Base-by-base conservation (phyloP, 2,329 filamentous ascomycete genomes). In the Orbilia oligospora region DNA sequence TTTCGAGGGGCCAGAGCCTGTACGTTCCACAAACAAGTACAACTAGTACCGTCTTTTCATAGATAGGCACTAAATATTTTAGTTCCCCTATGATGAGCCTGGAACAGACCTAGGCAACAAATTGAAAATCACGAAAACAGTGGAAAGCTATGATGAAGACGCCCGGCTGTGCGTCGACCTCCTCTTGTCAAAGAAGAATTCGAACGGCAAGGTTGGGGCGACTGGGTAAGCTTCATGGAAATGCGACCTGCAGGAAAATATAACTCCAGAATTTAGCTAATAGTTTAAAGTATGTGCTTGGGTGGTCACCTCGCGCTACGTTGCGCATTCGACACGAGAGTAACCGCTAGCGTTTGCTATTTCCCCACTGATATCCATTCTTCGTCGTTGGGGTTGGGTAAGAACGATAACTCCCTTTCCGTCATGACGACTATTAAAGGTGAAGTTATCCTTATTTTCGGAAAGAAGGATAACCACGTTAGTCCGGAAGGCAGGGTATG, bases 351-450 rank as follows among this genome's bases (percentile, higher is more conserved):
- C 44, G 91, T 97, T 33, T 91, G 93, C 84, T 98, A 94, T 86
- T 97, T 97, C 85, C 93, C 93, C 8, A 97, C 94, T 5, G 95
- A 97, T 85, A 90, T 97, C 66, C 95, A 97, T 86, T 89, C 87
- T 80, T 88, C 89, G 72, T 93, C 91, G 8, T 88, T 98, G 0
- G 95, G 93, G 24, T 88, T 89, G 76, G 86, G 89, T 81, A 89
- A 89, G 83, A 87, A 86, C 22, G 91, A 92, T 83, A 88, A 92
- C 82, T 89, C 87, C 80, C 83, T 93, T 55, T 84, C 86, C 16
- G 84, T 90, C 56, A 88, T 93, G 68, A 83, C 85, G 5, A 89
- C 91, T 81, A 91, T 97, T 84, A 90, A 90, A 83, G 92, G 90
- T 16, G 94, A 97, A 84, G 86, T 96, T 16, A 88, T 93, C 76